Base-by-base conservation (phyloP, 1,284 basidiomycete species). In the Ganoderma resinaceum region DNA sequence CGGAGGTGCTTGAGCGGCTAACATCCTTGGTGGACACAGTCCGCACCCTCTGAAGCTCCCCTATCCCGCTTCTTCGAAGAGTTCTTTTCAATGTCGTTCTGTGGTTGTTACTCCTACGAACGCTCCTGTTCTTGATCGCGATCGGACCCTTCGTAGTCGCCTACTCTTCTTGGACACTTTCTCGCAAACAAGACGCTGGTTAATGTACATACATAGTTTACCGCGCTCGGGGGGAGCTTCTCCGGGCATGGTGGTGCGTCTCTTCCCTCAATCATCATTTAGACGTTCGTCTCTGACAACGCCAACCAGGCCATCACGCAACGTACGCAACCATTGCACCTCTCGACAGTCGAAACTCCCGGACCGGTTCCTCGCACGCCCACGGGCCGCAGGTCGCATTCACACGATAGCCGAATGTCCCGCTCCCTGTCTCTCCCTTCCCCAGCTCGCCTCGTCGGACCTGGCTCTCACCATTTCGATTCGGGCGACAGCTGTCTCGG, bases 1-100 rank as follows among this genome's bases (percentile, higher is more conserved):
- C 63, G 8, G 77, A 79, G 23, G 76, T 73, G 16, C 62, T 75
- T 9, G 75, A 75, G 12, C 76, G 75, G 66, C 70, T 78, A 16
- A 65, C 55, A 18, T 33, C 63, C 18, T 63, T 75, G 2, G 78
- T 79, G 43, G 67, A 68, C 20, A 73, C 70, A 20, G 74, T 78
- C 53, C 76, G 75, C 14, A 67, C 70, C 14, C 7, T 72, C 3
- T 74, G 66, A 67, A 31, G 57, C 58, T 40, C 43, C 14, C n/a
- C 31, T 57, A 35, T 9, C 11, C n/a, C 4, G 57, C 33, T 26
- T 26, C 55, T 59, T 12, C n/a, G 14, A 18, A 35, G 29, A 3
- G 35, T 37, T 23, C 20, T 11, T n/a, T 58, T 59, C 57, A n/a
- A 40, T 38, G 33, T 40, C n/a, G 20, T 23, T 23, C 57, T 12